Evolutionary conservation across 768 basidiomycete genomes (phyloP), one percentile per base, ranked within the genome.

Genomic region (Tricholomella constricta): DNA sequence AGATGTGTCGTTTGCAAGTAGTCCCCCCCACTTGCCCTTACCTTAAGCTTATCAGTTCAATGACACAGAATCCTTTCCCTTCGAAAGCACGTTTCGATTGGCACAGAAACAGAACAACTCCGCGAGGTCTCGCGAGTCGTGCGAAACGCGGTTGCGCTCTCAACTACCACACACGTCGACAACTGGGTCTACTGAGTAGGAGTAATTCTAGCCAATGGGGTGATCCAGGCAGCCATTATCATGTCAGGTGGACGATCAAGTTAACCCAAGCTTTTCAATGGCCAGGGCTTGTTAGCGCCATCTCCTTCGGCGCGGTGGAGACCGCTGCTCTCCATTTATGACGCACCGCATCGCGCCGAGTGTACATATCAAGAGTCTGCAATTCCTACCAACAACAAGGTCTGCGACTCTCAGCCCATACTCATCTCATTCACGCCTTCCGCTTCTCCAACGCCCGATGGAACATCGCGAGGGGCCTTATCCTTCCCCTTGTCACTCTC

Each of bases 401-500:
- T 32, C 31, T 3, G 14, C 31, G 29, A 29, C 19, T 48, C 50
- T 66, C 56, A 70, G 17, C 62, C 66, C 32, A 70, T 41, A 46
- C 57, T 62, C 69, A 70, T 70, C 57, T 62, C 65, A 42, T 70
- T 65, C 29, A 51, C 57, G 20, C 31, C 48, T 17, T 61, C 57
- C 8, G 32, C 38, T 27, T 56, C 54, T 27, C 56, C 52, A 25
- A 54, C 54, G 42, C 59, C 56, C 31, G 45, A 47, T 12, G 56
- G 57, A 15, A 54, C 56, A 47, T 65, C 63, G 36, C 45, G 54
- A 17, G 58, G 61, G 11, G 53, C 62, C 42, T 52, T 43, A n/a
- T 65, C 62, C 45, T 64, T 67, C 25, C 68, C 70, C 53, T 68
- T 71, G 27, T 57, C 64, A 44, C 57, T 51, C 31, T 45, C 59